Evolutionary conservation across 257 asterid species (phyloP).

Genomic region (Scutellaria galericulata): DNA sequence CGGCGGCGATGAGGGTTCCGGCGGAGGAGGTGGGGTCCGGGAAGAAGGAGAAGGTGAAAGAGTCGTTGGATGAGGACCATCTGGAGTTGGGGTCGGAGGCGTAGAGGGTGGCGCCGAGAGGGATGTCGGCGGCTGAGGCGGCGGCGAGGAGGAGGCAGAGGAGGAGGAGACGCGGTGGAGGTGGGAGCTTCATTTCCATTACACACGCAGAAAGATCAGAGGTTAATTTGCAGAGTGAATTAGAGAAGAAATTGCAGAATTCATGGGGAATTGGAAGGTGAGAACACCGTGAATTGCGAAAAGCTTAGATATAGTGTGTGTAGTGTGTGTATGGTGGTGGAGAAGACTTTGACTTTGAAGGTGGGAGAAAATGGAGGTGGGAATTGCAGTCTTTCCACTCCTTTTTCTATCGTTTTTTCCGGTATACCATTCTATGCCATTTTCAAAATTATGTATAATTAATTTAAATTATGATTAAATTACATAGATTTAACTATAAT

Average conservation of each 20-base stretch:
- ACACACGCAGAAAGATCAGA: slow-evolving; percentile 16
- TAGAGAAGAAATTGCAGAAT: background rate
- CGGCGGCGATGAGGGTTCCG: slow-evolving; percentile 46
- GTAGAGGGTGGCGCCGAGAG: slow-evolving; percentile 47
- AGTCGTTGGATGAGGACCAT: slow-evolving; percentile 48
- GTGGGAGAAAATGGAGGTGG: slow-evolving; percentile 7
- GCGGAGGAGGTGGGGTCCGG: slow-evolving; percentile 38
- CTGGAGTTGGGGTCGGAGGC: slow-evolving; percentile 49
- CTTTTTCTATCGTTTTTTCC: too few relatives aligned
- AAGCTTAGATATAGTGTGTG: background rate
- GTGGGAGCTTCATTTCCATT: slow-evolving; percentile 39
- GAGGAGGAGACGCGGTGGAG: slow-evolving; percentile 18
- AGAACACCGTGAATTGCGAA: background rate
- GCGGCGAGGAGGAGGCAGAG: slow-evolving; percentile 34
- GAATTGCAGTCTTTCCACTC: background rate
- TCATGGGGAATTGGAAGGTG: background rate
- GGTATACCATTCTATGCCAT: too few relatives aligned
- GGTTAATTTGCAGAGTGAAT: slow-evolving; percentile 13
- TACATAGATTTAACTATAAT: too few relatives aligned
- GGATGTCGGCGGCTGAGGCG: slow-evolving; percentile 49
- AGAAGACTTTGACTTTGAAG: slow-evolving; percentile 34
- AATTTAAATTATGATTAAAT: too few relatives aligned
- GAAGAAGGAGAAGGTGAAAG: slow-evolving; percentile 48
- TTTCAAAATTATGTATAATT: too few relatives aligned
- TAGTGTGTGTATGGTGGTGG: slow-evolving; percentile 12